Evolutionary conservation across 345 rosid species (phyloP).

Genomic region (Salix exigua): DNA sequence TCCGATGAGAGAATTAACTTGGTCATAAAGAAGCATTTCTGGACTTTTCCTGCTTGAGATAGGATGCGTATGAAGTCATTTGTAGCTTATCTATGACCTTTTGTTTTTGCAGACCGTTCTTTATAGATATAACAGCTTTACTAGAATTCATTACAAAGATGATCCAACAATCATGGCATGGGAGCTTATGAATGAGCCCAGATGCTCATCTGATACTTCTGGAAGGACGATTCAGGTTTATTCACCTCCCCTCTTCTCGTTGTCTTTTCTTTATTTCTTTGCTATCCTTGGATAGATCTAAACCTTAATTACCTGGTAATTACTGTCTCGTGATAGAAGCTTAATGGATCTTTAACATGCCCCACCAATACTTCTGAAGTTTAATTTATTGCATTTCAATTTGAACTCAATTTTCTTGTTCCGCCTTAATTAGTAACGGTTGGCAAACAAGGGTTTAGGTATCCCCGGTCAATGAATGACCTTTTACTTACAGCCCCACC

Average conservation of each 20-base stretch:
- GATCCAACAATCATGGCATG: constrained; percentile 37
- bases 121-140: constrained; percentile 26
- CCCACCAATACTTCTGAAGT: not conserved
- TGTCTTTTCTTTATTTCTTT: not conserved
- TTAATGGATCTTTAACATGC: not conserved
- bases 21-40: not conserved
- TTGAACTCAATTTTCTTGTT: not conserved
- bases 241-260: not conserved
- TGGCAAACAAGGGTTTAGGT: not conserved
- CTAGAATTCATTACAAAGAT: constrained; percentile 26
- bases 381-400: not conserved
- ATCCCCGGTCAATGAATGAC: not conserved
- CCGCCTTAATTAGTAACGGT: not conserved
- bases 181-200: constrained; percentile 35
- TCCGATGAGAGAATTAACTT: not conserved
- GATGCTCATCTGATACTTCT: constrained; percentile 32
- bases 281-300: not conserved
- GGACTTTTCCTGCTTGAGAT: not conserved
- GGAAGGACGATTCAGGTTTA: constrained; percentile 31
- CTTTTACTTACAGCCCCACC: not conserved
- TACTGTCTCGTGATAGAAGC: not conserved
- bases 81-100: not conserved
- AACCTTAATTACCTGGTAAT: not conserved
- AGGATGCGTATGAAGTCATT: not conserved
- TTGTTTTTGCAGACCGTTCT: constrained; percentile 28